phyloP scores from a whole-genome alignment of 441 rosid species.

The Gossypium davidsonii region DNA sequence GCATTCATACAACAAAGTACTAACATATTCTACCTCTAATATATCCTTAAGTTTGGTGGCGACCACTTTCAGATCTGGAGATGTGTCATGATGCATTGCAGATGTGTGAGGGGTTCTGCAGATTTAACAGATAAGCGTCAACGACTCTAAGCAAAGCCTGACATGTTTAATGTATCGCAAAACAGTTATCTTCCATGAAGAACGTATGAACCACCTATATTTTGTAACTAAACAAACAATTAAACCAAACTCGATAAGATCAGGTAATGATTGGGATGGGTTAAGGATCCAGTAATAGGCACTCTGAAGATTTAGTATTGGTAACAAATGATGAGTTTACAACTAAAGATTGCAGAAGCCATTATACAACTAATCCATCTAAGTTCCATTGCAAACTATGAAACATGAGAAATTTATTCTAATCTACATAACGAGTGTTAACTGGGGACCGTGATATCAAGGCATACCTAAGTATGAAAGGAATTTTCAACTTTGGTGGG shows the following conservation, averaged over 20 bases:
- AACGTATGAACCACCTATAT: not conserved
- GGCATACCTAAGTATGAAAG: conserved; percentile 28
- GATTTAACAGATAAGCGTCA: conserved; percentile 6
- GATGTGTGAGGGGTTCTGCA: conserved; percentile 56
- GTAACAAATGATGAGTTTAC: not conserved
- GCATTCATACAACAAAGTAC: not conserved
- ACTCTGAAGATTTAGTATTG: not conserved
- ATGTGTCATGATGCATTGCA: conserved; percentile 49
- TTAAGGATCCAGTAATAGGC: not conserved
- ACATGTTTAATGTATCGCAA: not conserved
- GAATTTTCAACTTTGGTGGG: conserved; percentile 32
- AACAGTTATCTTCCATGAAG: not conserved
- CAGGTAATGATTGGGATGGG: not conserved
- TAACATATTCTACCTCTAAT: conserved; percentile 34
- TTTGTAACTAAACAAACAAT: not conserved
- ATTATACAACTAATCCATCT: not conserved
- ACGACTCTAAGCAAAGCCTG: not conserved
- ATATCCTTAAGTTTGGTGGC: conserved; percentile 42
- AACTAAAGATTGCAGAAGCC: not conserved
- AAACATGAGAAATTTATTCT: not conserved
- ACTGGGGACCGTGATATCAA: not conserved
- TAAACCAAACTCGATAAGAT: not conserved
- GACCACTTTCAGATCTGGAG: conserved; percentile 48
- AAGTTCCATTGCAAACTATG: not conserved
- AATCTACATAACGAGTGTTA: not conserved